Evolutionary conservation across 208 protist genomes (phyloP).

Genomic region (Trypanosoma brucei): DNA sequence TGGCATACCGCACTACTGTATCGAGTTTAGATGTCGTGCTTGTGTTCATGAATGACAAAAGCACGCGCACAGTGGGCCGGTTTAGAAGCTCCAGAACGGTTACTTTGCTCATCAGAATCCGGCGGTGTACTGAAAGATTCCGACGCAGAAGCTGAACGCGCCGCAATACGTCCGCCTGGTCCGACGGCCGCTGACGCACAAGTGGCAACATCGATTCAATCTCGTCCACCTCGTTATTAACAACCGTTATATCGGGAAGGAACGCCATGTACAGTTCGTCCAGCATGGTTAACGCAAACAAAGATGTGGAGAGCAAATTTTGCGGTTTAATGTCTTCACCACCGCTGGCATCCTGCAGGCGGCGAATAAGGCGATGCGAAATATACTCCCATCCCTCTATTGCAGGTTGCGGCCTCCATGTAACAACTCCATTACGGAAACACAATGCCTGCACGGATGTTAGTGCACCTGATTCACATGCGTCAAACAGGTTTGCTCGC

Average conservation of each 20-base stretch:
- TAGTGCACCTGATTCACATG: conserved; percentile 1
- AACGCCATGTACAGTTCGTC: conserved; percentile 38
- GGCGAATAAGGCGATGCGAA: neutral
- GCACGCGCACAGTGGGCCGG: conserved; percentile 26
- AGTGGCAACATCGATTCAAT: conserved; percentile 66
- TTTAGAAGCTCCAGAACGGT: conserved; percentile 39
- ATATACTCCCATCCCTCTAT: conserved; percentile 16
- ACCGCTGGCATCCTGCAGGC: neutral
- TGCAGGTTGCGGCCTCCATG: conserved; percentile 5
- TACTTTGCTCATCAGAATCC: conserved; percentile 46
- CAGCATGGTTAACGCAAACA: conserved; percentile 31
- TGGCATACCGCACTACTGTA: neutral
- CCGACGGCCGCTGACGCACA: conserved; percentile 37
- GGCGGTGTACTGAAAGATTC: conserved; percentile 36
- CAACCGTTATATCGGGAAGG: conserved; percentile 35
- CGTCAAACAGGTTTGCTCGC: conserved; percentile 5
- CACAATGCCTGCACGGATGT: conserved; percentile 7
- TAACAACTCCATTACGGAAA: conserved; percentile 16
- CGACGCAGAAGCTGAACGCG: conserved; percentile 56
- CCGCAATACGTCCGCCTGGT: conserved; percentile 61
- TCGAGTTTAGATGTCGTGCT: neutral
- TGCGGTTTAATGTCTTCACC: neutral
- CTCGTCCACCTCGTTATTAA: conserved; percentile 55
- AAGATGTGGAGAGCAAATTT: conserved; percentile 21
- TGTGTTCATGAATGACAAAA: conserved; percentile 29